phyloP scores from a whole-genome alignment of 2,329 filamentous ascomycete species.

The Drechslera avenae region DNA sequence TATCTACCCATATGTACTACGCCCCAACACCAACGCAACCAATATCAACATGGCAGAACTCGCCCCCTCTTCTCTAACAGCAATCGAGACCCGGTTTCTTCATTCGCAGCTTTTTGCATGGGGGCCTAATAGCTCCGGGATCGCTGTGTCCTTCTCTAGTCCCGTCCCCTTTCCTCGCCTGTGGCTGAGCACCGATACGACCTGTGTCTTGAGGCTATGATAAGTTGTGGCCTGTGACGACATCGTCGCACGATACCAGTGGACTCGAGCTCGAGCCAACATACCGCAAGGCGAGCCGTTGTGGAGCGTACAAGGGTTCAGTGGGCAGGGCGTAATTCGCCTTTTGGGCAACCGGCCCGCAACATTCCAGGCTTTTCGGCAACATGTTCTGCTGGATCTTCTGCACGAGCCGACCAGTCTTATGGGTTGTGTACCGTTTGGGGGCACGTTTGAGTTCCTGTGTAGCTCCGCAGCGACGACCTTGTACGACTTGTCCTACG shows the following conservation, averaged over 20 bases:
- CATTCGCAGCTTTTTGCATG: too few relatives aligned
- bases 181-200: conserved; percentile 17
- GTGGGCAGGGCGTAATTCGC: not conserved
- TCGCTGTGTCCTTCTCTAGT: too few relatives aligned
- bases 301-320: conserved; percentile 1
- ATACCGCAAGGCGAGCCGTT: conserved; percentile 5
- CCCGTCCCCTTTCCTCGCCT: not conserved
- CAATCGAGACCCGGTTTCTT: too few relatives aligned
- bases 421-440: conserved; percentile 6
- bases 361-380: conserved; percentile 2
- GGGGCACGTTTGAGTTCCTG: not conserved
- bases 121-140: too few relatives aligned
- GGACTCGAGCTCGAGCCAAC: not conserved
- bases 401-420: conserved; percentile 6
- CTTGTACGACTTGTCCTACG: conserved; percentile 14
- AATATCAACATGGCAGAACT: too few relatives aligned
- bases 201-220: not conserved
- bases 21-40: too few relatives aligned
- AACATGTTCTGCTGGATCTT: not conserved
- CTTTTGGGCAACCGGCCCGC: conserved; percentile 8
- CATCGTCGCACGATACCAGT: not conserved
- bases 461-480: conserved; percentile 5
- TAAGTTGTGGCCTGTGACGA: not conserved
- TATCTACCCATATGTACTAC: too few relatives aligned
- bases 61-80: too few relatives aligned